Base-by-base conservation (phyloP, 768 basidiomycete species). In the Lactarius hatsudake region DNA sequence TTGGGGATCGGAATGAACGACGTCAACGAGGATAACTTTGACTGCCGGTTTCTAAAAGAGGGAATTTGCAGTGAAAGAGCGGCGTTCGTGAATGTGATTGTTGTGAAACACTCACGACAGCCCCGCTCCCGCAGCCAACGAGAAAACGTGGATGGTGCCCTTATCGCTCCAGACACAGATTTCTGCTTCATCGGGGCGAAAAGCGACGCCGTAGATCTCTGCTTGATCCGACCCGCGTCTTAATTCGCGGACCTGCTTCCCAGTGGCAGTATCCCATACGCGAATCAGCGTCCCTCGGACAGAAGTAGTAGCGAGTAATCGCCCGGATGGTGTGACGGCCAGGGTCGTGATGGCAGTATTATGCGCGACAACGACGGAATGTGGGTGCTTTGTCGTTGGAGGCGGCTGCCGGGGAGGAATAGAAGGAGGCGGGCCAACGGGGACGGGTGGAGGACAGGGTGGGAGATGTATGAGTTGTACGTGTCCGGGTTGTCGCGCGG, bases 91-190 rank as follows among this genome's bases (percentile, higher is more conserved):
- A 40, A 26, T 32, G n/a, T 32, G 12, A 42, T 34, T 57, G 2
- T 9, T 17, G 32, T 61, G 51, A 53, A 26, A 55, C 40, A 84
- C 89, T 81, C 76, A 90, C 89, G 86, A 84, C 69, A 84, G 76
- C 9, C 87, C 87, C 23, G 88, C 84, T 48, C 82, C 81, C 57
- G 83, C 81, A 5, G 74, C 75, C 28, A 96, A 81, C 53, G 90
- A 87, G 76, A 96, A 96, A 53, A 95, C 81, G 74, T 97, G 94
- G 8, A 97, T 87, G 0, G 94, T 97, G 42, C 94, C 94, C 77
- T 97, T 97, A 76, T 97, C 94, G 74, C 93, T 95, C 90, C 93
- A 94, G 12, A 93, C 94, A 72, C 91, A 93, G 0, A 96, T 79
- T 71, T 94, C 92, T 65, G 83, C 84, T 72, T 96, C 95, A 71